phyloP scores from a whole-genome alignment of 2,329 filamentous ascomycete genomes.

The Pseudogymnoascus sp. region DNA sequence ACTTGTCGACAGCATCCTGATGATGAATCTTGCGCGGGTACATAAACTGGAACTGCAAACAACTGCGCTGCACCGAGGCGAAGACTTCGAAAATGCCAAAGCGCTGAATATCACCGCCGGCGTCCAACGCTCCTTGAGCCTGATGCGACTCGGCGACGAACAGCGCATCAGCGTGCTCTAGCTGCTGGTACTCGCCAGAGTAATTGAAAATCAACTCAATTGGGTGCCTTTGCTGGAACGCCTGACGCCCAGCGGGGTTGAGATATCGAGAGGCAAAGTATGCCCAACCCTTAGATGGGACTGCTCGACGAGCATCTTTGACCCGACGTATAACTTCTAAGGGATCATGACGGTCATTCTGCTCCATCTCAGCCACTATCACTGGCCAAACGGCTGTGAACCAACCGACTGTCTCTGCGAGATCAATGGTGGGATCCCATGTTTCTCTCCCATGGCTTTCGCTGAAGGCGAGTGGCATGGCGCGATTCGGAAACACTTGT shows the following conservation, averaged over 20 bases:
- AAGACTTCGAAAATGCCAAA: conserved; percentile 16
- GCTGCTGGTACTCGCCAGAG: conserved; percentile 37
- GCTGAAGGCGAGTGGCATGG: conserved; percentile 30
- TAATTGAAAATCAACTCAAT: conserved; percentile 45
- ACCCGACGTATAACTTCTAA: conserved; percentile 21
- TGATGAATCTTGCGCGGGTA: conserved; percentile 16
- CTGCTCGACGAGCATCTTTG: conserved; percentile 31
- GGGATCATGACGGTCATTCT: conserved; percentile 11
- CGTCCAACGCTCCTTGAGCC: conserved; percentile 13
- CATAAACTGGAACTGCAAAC: conserved; percentile 17
- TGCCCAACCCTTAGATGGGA: conserved; percentile 30
- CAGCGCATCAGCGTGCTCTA: conserved; percentile 33
- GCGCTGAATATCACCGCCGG: conserved; percentile 15
- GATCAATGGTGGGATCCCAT: conserved; percentile 27
- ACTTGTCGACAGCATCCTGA: conserved; percentile 14
- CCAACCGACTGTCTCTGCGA: conserved; percentile 37
- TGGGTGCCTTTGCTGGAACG: conserved; percentile 28
- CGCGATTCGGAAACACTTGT: conserved; percentile 28
- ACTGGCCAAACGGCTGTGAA: conserved; percentile 37
- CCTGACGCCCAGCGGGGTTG: conserved; percentile 24
- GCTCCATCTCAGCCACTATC: conserved; percentile 14
- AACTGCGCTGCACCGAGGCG: conserved; percentile 13
- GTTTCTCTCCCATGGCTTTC: conserved; percentile 37
- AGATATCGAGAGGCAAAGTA: conserved; percentile 33
- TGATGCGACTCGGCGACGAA: conserved; percentile 18